Evolutionary conservation across 257 asterid genomes (phyloP).

Genomic region (Thymus quinquecostatus): DNA sequence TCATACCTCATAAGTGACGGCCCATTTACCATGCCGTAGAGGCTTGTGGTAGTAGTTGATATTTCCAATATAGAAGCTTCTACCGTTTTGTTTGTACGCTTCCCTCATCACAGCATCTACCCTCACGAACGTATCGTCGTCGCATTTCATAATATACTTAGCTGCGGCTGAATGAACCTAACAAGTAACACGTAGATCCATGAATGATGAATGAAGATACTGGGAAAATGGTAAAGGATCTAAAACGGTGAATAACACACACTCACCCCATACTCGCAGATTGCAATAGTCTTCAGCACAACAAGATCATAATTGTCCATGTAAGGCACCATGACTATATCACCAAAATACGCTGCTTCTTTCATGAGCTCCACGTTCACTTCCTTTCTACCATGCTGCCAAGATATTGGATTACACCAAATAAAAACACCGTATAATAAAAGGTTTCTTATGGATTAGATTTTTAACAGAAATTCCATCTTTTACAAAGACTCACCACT

Average conservation of each 20-base stretch:
- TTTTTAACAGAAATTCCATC: slow-evolving; percentile 30
- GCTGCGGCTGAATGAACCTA: slow-evolving; percentile 75
- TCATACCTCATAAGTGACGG: slow-evolving; percentile 92
- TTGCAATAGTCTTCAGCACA: slow-evolving; percentile 88
- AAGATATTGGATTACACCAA: slow-evolving; percentile 25
- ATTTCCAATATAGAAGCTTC: slow-evolving; percentile 86
- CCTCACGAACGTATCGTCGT: slow-evolving; percentile 95
- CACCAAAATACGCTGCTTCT: slow-evolving; percentile 92
- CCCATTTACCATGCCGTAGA: slow-evolving; percentile 95
- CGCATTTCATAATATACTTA: slow-evolving; percentile 90
- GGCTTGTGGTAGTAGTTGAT: slow-evolving; percentile 92
- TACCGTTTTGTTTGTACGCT: slow-evolving; percentile 56
- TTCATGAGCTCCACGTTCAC: slow-evolving; percentile 82
- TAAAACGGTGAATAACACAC: slow-evolving; percentile 21
- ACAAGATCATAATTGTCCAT: slow-evolving; percentile 97
- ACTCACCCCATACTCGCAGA: slow-evolving; percentile 97
- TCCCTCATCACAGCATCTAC: slow-evolving; percentile 79
- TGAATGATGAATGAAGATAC: slow-evolving; percentile 21
- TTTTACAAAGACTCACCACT: slow-evolving; percentile 57
- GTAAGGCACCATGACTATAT: slow-evolving; percentile 89
- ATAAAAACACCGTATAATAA: slow-evolving; percentile 23
- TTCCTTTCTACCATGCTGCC: slow-evolving; percentile 87
- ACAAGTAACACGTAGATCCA: slow-evolving; percentile 40
- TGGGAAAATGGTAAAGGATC: slow-evolving; percentile 18
- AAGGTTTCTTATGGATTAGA: slow-evolving; percentile 21